These are phyloP conservation scores for Herpotrichia juniperi DNA, from an alignment of 2,329 filamentous ascomycete species.

Conservation along the genomic window DNA sequence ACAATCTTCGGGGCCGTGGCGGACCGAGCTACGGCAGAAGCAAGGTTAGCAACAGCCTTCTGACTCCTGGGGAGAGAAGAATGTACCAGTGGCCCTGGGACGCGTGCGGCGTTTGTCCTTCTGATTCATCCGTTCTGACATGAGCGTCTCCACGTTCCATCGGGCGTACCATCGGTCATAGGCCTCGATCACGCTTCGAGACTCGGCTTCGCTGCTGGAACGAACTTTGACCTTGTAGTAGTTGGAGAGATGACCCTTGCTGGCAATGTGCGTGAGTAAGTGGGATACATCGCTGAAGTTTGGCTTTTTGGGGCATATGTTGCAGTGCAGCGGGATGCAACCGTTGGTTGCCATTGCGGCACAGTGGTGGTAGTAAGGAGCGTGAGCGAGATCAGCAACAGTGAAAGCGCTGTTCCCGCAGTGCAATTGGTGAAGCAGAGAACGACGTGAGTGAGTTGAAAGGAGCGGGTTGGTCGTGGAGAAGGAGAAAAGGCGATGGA, in stretches of 20 bases:
- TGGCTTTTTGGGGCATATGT: slow-evolving; percentile 79
- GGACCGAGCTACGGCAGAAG: slow-evolving; percentile 26
- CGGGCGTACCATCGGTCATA: slow-evolving; percentile 81
- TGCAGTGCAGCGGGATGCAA: slow-evolving; percentile 75
- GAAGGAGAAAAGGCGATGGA: slow-evolving; percentile 38
- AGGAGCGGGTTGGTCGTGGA: slow-evolving; percentile 43
- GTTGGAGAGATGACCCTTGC: slow-evolving; percentile 87
- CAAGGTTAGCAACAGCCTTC: slow-evolving; percentile 24
- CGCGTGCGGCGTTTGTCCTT: slow-evolving; percentile 72
- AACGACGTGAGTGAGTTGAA: slow-evolving; percentile 35
- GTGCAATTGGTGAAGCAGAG: slow-evolving; percentile 27
- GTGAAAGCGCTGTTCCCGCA: slow-evolving; percentile 29
- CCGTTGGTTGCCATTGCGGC: slow-evolving; percentile 44
- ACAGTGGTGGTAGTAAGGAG: slow-evolving; percentile 28
- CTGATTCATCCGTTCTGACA: slow-evolving; percentile 77
- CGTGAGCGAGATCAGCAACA: slow-evolving; percentile 23
- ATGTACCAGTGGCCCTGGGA: slow-evolving; percentile 37
- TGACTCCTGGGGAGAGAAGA: slow-evolving; percentile 8
- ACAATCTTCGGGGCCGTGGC: slow-evolving; percentile 28
- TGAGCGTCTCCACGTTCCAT: slow-evolving; percentile 72
- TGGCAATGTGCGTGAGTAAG: slow-evolving; percentile 87
- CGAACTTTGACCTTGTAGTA: slow-evolving; percentile 82
- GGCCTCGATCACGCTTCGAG: slow-evolving; percentile 65
- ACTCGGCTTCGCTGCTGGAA: slow-evolving; percentile 69
- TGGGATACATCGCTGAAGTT: slow-evolving; percentile 90